Conservation (phyloP, 2,329 filamentous ascomycete genomes). For the Metarhizium guizhouense region DNA sequence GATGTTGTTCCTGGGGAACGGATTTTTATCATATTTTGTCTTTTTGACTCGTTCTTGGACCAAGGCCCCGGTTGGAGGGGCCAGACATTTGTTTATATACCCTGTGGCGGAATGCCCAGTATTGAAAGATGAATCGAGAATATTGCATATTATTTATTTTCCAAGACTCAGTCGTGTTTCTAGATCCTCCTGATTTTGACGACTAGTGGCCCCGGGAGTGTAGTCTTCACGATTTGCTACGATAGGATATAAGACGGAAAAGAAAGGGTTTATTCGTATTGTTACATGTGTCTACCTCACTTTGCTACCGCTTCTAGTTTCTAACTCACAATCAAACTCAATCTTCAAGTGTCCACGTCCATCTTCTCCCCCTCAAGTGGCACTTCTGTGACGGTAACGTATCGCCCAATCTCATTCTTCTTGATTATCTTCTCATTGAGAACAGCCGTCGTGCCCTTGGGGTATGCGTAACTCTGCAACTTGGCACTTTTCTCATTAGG, state of each 20-base stretch:
- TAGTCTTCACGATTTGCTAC: too few relatives aligned
- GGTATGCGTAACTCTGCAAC: constrained; percentile 87
- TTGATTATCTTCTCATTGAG: constrained; percentile 94
- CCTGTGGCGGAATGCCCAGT: background rate
- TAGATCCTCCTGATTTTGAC: background rate
- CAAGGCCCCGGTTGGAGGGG: background rate
- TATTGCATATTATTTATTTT: background rate
- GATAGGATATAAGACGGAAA: background rate
- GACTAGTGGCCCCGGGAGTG: background rate
- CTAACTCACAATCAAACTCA: background rate
- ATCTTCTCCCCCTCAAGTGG: constrained; percentile 60
- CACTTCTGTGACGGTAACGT: constrained; percentile 84
- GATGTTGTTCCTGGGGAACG: background rate
- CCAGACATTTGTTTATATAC: background rate
- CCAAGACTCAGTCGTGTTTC: background rate
- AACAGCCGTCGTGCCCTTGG: constrained; percentile 85
- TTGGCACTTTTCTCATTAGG: constrained; percentile 89
- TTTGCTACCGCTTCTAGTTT: background rate
- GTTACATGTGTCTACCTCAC: constrained; percentile 3
- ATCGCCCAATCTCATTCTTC: constrained; percentile 89
- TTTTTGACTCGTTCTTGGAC: background rate
- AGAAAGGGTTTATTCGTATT: background rate
- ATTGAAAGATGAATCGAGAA: background rate
- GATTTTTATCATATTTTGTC: background rate
- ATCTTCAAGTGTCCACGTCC: constrained; percentile 51